Conservation (phyloP, 1,284 basidiomycete species). For the Pascua sp. region DNA sequence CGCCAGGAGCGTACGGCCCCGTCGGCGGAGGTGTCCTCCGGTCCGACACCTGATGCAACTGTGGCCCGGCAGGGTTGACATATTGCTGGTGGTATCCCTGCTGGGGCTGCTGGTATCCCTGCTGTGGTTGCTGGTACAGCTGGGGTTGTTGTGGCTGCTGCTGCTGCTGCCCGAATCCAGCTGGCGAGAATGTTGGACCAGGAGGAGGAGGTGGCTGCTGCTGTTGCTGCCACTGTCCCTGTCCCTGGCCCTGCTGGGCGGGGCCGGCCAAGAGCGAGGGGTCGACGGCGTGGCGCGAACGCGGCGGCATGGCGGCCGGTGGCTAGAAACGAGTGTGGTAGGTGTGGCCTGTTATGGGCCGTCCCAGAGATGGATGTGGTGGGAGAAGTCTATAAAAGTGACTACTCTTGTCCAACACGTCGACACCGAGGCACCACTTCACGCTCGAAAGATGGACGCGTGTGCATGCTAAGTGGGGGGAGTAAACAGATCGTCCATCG, state of each 20-base stretch:
- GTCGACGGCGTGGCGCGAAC: conserved; percentile 48
- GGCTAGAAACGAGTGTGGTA: neutral
- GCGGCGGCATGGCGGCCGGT: conserved; percentile 36
- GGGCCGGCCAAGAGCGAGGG: conserved; percentile 37
- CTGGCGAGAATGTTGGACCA: conserved; percentile 10
- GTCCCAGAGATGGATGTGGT: too few species aligned
- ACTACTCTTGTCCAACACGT: conserved; percentile 5
- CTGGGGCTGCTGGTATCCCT: conserved; percentile 6
- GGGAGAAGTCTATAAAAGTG: neutral
- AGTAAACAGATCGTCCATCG: neutral
- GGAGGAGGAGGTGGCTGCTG: conserved; percentile 8
- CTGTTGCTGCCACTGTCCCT: conserved; percentile 28
- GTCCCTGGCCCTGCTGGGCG: conserved; percentile 14
- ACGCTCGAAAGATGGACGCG: neutral
- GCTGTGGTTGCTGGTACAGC: conserved; percentile 10
- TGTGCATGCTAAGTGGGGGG: neutral
- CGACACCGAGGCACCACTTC: neutral
- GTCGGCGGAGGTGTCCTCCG: conserved; percentile 21
- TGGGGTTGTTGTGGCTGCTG: conserved; percentile 11
- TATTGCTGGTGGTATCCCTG: conserved; percentile 10
- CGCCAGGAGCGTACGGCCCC: conserved; percentile 27
- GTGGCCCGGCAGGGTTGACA: conserved; percentile 18
- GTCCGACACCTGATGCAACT: conserved; percentile 32
- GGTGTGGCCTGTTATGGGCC: too few species aligned
- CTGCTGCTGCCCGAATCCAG: conserved; percentile 5